Conservation (phyloP, 2,329 filamentous ascomycete genomes). For the Aspergillus unguis region DNA sequence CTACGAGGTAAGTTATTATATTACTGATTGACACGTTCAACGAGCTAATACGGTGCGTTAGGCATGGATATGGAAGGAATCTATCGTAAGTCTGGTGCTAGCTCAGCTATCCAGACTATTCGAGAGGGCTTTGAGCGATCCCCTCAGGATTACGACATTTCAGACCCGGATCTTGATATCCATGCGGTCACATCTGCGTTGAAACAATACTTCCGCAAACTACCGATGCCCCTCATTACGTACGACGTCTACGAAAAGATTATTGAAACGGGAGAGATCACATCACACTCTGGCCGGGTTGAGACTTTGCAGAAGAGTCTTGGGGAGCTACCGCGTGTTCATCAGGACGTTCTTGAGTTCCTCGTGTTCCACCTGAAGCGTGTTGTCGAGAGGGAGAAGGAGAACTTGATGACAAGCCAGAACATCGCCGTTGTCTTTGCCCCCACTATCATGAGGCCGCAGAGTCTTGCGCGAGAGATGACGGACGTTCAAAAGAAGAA, state of each 20-base stretch:
- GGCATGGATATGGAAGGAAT: constrained; percentile 95
- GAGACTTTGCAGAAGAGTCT: constrained; percentile 70
- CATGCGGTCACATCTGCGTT: constrained; percentile 92
- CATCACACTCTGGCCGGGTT: constrained; percentile 65
- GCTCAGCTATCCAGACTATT: constrained; percentile 83
- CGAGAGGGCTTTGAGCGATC: constrained; percentile 87
- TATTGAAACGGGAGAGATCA: constrained; percentile 65
- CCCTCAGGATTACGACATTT: constrained; percentile 77
- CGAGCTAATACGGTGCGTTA: constrained; percentile 25
- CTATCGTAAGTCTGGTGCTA: constrained; percentile 94
- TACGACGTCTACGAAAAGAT: constrained; percentile 89
- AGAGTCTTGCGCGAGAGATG: constrained; percentile 88
- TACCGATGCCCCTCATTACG: constrained; percentile 84
- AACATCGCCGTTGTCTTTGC: constrained; percentile 97
- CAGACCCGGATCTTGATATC: constrained; percentile 89
- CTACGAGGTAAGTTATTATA: constrained; percentile 60
- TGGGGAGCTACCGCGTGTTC: constrained; percentile 73
- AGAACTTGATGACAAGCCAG: constrained; percentile 95
- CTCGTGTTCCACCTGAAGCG: constrained; percentile 88
- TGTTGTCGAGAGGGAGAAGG: constrained; percentile 75
- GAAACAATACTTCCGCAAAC: constrained; percentile 95
- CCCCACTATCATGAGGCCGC: constrained; percentile 92
- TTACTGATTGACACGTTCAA: not conserved
- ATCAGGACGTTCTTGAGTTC: constrained; percentile 88
- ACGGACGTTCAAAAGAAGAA: constrained; percentile 95